A percentile compares a stretch with the other conserved stretches of the same genome.
These are phyloP conservation scores for Fraxinus nigra DNA, from an alignment of 305 asterid genomes.

Conservation along the genomic window DNA sequence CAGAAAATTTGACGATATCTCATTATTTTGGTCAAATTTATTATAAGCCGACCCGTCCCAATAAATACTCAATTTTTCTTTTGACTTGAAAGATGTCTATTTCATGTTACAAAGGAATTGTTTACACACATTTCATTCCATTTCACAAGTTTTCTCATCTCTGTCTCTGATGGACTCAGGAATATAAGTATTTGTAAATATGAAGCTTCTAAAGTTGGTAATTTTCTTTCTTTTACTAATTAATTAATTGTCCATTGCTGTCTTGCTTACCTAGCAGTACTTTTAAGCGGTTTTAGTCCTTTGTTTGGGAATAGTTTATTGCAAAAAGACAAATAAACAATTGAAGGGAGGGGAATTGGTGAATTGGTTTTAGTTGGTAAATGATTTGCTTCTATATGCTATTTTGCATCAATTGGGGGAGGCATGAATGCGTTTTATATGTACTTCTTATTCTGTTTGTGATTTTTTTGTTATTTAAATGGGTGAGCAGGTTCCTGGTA, in stretches of 20 bases:
- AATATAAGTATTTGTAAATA: neutral
- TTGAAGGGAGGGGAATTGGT: neutral
- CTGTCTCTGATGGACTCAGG: neutral
- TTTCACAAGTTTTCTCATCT: neutral
- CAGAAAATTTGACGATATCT: neutral
- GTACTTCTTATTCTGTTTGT: neutral
- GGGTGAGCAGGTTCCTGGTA: conserved; percentile 72
- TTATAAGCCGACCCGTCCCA: neutral
- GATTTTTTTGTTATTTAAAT: conserved; percentile 19
- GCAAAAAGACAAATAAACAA: neutral
- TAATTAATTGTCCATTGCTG: neutral
- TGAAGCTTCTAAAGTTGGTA: neutral
- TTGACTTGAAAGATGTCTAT: neutral
- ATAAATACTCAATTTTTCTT: neutral
- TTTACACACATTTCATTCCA: neutral
- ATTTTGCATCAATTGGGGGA: neutral
- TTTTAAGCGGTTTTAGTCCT: neutral
- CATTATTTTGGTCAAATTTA: neutral
- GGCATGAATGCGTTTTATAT: neutral
- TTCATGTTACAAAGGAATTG: neutral
- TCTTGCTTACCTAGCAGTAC: neutral
- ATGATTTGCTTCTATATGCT: neutral
- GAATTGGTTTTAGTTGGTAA: neutral
- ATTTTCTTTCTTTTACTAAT: neutral
- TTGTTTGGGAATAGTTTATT: neutral